Percentiles rank a stretch among this genome's conserved stretches.
These are phyloP conservation scores for sunflower (Helianthus annuus) DNA, from an alignment of 129 eudicot genomes.

Conservation along the genomic window DNA sequence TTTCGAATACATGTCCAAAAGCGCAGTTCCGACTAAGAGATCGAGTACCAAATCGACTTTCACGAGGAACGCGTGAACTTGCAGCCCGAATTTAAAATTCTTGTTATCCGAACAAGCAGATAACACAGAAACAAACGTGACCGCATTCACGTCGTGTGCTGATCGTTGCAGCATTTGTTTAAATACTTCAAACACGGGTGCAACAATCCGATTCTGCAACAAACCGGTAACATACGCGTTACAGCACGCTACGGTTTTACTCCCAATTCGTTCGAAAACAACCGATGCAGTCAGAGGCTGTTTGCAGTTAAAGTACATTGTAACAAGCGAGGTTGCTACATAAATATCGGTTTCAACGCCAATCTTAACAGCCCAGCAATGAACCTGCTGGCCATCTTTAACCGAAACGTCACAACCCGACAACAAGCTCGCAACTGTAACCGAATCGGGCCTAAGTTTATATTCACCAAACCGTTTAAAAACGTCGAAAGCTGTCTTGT, in stretches of 20 bases:
- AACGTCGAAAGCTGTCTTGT: conserved; percentile 37
- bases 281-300: conserved; percentile 40
- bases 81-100: conserved; percentile 50
- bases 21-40: conserved; percentile 61
- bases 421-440: conserved; percentile 58
- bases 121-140: conserved; percentile 61
- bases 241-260: conserved; percentile 54
- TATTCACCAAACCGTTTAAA: conserved; percentile 41
- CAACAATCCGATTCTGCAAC: conserved; percentile 49
- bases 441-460: conserved; percentile 53
- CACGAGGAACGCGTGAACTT: conserved; percentile 57
- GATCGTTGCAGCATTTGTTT: conserved; percentile 47
- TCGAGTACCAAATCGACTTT: conserved; percentile 42
- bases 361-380: conserved; percentile 70
- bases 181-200: conserved; percentile 43
- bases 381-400: conserved; percentile 53
- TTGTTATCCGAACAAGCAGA: conserved; percentile 56
- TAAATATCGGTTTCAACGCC: conserved; percentile 75
- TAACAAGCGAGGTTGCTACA: conserved; percentile 66
- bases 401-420: conserved; percentile 46
- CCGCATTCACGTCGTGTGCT: conserved; percentile 36
- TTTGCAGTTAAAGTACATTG: conserved; percentile 52
- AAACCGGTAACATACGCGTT: conserved; percentile 74
- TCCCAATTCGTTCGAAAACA: conserved; percentile 40
- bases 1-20: conserved; percentile 79